Conservation (phyloP, 805 yeast genomes). For the Sugiyamaella americana region DNA sequence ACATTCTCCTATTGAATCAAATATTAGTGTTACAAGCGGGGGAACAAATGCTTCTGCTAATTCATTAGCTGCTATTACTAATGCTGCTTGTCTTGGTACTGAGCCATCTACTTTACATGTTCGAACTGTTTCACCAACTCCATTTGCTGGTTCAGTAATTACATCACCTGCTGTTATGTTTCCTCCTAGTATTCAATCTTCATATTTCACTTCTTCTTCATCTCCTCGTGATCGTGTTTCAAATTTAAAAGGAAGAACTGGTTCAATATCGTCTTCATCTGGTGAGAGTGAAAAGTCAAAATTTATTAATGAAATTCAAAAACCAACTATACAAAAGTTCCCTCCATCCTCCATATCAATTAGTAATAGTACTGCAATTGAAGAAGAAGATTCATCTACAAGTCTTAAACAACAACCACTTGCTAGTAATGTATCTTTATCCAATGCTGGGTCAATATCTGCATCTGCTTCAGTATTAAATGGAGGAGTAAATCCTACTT, state of each 20-base stretch:
- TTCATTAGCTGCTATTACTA: neutral
- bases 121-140: neutral
- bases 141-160: neutral
- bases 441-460: neutral
- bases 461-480: conserved; percentile 1
- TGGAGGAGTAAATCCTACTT: conserved; percentile 8
- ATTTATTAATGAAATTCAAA: neutral
- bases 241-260: conserved; percentile 1
- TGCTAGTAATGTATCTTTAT: neutral
- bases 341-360: neutral
- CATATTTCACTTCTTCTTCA: neutral
- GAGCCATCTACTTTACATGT: neutral
- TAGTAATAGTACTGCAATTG: neutral
- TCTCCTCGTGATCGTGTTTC: conserved; percentile 3
- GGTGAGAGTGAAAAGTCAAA: neutral
- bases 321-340: too few species aligned
- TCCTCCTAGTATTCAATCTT: neutral
- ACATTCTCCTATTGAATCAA: conserved; percentile 1
- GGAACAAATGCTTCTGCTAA: neutral
- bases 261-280: neutral
- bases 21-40: neutral
- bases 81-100: neutral
- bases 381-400: neutral
- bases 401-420: too few species aligned
- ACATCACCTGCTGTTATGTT: neutral